A percentile compares a stretch with the other conserved stretches of the same genome.
Evolutionary conservation across 129 eudicot genomes (phyloP).

Genomic region (Glebionis coronaria): DNA sequence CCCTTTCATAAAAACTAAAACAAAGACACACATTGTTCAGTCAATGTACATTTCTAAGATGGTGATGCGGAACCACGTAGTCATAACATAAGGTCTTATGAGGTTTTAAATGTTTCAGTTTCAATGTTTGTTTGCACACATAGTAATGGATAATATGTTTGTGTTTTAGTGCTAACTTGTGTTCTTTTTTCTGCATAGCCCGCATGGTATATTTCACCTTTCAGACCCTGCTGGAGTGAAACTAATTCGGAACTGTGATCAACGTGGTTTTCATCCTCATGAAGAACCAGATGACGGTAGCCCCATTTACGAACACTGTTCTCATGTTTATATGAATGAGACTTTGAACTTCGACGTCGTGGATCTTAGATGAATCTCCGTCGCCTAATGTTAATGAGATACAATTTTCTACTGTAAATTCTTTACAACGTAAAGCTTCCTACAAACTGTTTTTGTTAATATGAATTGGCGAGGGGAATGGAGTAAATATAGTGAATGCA

Average conservation of each 20-base stretch:
- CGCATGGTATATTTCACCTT: slow-evolving; percentile 95
- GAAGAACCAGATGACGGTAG: slow-evolving; percentile 96
- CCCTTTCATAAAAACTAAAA: too few species aligned
- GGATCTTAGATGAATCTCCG: slow-evolving; percentile 68
- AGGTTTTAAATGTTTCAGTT: too few species aligned
- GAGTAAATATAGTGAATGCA: slow-evolving; percentile 2
- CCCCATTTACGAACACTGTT: slow-evolving; percentile 89
- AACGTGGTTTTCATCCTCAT: slow-evolving; percentile 98
- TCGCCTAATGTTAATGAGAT: not conserved
- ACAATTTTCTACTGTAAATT: slow-evolving; percentile 17
- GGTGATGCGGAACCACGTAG: too few species aligned
- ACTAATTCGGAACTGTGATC: slow-evolving; percentile 77
- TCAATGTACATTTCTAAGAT: too few species aligned
- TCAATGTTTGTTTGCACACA: too few species aligned
- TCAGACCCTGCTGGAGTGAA: slow-evolving; percentile 94
- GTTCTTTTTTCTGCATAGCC: slow-evolving; percentile 44
- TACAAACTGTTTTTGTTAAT: slow-evolving; percentile 19
- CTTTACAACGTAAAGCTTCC: not conserved
- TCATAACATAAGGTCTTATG: too few species aligned
- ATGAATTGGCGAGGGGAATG: slow-evolving; percentile 12
- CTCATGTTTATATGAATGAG: slow-evolving; percentile 88
- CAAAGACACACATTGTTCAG: too few species aligned
- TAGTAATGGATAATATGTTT: not conserved
- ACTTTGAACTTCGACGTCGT: slow-evolving; percentile 69
- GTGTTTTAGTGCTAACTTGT: not conserved